These are phyloP conservation scores for Pythium guiyangense DNA, from an alignment of 352 stramenopile species.

Conservation along the genomic window DNA sequence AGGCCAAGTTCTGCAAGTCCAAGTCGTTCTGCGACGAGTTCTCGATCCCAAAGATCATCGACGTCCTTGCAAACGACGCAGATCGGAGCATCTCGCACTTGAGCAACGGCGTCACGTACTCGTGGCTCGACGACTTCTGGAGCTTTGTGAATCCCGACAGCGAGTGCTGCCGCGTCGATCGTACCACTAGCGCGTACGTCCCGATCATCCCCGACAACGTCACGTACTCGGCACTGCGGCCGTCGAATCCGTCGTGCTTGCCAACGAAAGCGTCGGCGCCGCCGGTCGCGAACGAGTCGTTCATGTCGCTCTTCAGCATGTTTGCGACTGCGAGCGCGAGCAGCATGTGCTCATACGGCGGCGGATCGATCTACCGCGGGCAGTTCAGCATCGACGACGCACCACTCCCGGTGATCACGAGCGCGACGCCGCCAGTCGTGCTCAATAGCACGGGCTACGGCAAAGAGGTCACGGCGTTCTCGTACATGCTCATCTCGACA, in stretches of 20 bases:
- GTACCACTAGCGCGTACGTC: conserved; percentile 29
- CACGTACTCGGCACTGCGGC: conserved; percentile 20
- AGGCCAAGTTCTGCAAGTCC: conserved; percentile 54
- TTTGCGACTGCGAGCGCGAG: conserved; percentile 45
- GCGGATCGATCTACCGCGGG: conserved; percentile 55
- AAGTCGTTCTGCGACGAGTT: conserved; percentile 50
- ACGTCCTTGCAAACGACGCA: conserved; percentile 27
- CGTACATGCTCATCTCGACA: conserved; percentile 58
- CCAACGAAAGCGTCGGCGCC: conserved; percentile 21
- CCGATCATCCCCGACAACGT: conserved; percentile 31
- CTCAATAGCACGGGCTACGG: conserved; percentile 50
- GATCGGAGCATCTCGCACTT: conserved; percentile 42
- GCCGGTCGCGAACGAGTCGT: conserved; percentile 41
- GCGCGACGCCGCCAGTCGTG: conserved; percentile 23
- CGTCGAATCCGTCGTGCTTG: conserved; percentile 33
- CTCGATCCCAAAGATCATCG: conserved; percentile 60
- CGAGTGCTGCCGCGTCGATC: conserved; percentile 63
- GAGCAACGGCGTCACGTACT: conserved; percentile 41
- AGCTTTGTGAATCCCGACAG: conserved; percentile 48
- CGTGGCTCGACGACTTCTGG: conserved; percentile 81
- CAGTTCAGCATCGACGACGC: conserved; percentile 62
- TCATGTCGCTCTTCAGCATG: conserved; percentile 72
- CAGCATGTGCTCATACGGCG: conserved; percentile 47
- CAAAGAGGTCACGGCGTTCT: conserved; percentile 51
- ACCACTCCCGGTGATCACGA: conserved; percentile 37